Evolutionary conservation across 2,329 filamentous ascomycete species (phyloP).

Genomic region (Alternaria arbusti): DNA sequence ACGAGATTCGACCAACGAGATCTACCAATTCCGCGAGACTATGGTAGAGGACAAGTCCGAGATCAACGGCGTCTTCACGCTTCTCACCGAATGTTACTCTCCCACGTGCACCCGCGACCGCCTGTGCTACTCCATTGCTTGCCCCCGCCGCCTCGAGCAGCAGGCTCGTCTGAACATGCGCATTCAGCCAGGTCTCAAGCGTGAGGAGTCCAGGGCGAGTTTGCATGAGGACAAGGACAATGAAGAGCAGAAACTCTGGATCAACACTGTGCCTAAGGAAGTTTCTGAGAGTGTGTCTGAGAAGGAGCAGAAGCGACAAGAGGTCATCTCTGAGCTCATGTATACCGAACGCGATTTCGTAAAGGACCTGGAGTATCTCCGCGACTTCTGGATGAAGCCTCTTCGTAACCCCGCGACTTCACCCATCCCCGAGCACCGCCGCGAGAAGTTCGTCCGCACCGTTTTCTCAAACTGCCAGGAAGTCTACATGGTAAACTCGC

Average conservation of each 20-base stretch:
- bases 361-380: conserved; percentile 95
- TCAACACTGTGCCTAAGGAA: conserved; percentile 96
- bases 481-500: conserved; percentile 88
- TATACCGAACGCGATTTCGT: conserved; percentile 99
- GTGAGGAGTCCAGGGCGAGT: conserved; percentile 72
- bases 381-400: conserved; percentile 98
- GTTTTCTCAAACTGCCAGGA: conserved; percentile 98
- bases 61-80: conserved; percentile 95
- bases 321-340: conserved; percentile 97
- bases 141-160: conserved; percentile 89
- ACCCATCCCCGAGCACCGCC: conserved; percentile 84
- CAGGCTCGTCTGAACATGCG: conserved; percentile 94
- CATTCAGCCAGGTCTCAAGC: conserved; percentile 83
- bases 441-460: conserved; percentile 88
- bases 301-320: conserved; percentile 94
- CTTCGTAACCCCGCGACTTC: conserved; percentile 73
- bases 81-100: conserved; percentile 96
- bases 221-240: conserved; percentile 87
- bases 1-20: conserved; percentile 90
- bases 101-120: conserved; percentile 95
- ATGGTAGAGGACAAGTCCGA: conserved; percentile 83
- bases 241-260: conserved; percentile 98
- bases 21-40: conserved; percentile 96
- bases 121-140: conserved; percentile 97
- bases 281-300: conserved; percentile 89